Evolutionary conservation across 108 stramenopile genomes (phyloP), one percentile per base, ranked within the genome.

Genomic region (Cyclotella choctawhatcheeana): DNA sequence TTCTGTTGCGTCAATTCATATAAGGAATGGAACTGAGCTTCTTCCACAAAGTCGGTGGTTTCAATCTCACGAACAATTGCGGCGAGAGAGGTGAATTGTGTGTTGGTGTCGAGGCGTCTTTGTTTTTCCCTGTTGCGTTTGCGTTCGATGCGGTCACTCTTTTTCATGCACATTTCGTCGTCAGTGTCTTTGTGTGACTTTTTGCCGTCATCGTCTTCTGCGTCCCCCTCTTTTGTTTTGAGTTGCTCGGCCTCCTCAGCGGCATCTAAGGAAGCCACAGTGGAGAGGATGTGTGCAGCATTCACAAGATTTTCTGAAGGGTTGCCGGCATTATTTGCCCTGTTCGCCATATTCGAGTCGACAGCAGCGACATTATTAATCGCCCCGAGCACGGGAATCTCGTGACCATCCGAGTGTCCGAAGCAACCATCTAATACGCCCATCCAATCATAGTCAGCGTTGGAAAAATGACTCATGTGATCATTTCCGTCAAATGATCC

Each of bases 41-140:
- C 77, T 64, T 77, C 82, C 0, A 51, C 67, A 26, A 85, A 69
- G 45, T 89, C 88, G 18, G 77, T 75, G 21, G 64, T 64, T 48
- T 90, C 90, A 72, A 94, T 88, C 62, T 85, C 79, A 16, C 71
- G 63, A 13, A 94, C 69, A 16, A 94, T 64, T 14, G 81, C 75
- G 50, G 85, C 86, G 52, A 94, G 79, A n/a, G 82, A 87, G 6
- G 63, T 74, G 64, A 92, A 92, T 62, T 88, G 84, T 16, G 76
- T 74, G 67, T 94, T 94, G 25, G 90, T 91, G 64, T 94, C 89
- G 32, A 71, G 82, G 2, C 93, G 59, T 16, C 93, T 81, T 63
- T 90, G 84, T 69, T 92, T 90, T 58, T 94, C 93, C 5, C 93
- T 86, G 45, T 81, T 71, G 29, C 93, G 85, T 40, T 94, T 94